phyloP scores from a whole-genome alignment of 1,284 basidiomycete species.

The Papiliotrema fonsecae region DNA sequence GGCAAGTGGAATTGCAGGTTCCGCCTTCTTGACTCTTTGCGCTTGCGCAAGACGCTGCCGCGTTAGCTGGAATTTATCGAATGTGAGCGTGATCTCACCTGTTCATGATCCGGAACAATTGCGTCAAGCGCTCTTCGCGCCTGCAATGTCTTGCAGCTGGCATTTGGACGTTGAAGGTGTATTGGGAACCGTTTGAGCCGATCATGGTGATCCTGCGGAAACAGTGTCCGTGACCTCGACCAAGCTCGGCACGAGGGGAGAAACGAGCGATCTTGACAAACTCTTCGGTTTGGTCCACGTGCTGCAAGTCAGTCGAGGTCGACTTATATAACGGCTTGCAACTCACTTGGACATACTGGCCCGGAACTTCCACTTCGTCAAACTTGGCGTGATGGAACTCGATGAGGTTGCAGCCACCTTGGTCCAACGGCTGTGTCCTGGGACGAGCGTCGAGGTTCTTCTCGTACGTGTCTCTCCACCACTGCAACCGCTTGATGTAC shows the following conservation, averaged over 20 bases:
- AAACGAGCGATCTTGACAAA: constrained; percentile 92
- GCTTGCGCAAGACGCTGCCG: constrained; percentile 69
- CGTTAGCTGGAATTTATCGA: constrained; percentile 3
- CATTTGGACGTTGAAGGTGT: constrained; percentile 87
- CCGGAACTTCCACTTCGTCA: constrained; percentile 97
- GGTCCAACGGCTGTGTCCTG: constrained; percentile 79
- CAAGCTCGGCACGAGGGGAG: constrained; percentile 83
- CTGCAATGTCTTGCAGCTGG: constrained; percentile 82
- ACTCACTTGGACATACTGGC: constrained; percentile 89
- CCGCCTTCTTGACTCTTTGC: constrained; percentile 90
- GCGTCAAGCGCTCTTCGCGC: constrained; percentile 88
- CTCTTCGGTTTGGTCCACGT: constrained; percentile 89
- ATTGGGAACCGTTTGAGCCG: constrained; percentile 84
- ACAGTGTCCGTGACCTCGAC: constrained; percentile 73
- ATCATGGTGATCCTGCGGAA: constrained; percentile 88
- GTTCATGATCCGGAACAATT: constrained; percentile 89
- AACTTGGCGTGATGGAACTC: constrained; percentile 99
- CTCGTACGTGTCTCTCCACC: constrained; percentile 93
- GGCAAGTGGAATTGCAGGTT: constrained; percentile 91
- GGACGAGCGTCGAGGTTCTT: constrained; percentile 75
- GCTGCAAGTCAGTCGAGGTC: constrained; percentile 54
- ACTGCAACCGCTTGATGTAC: constrained; percentile 83
- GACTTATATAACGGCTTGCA: background rate
- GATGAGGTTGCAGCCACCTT: constrained; percentile 86
- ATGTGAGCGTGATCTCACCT: constrained; percentile 55